phyloP scores from a whole-genome alignment of 2,329 filamentous ascomycete genomes.

The Xenosphaeropsis pyriputrescens region DNA sequence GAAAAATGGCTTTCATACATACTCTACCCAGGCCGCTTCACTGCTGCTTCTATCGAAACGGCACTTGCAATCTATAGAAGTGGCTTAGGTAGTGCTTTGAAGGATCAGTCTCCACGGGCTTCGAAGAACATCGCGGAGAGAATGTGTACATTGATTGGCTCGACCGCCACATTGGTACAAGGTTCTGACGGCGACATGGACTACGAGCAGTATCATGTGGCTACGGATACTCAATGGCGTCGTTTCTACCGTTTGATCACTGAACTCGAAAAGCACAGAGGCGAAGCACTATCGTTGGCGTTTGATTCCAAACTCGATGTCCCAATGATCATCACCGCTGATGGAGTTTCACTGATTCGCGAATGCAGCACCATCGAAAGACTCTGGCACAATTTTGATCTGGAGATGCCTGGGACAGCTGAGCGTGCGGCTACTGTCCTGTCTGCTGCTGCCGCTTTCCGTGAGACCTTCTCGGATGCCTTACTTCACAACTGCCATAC shows the following conservation, averaged over 20 bases:
- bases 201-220: constrained; percentile 58
- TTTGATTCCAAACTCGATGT: constrained; percentile 57
- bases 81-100: constrained; percentile 30
- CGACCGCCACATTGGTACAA: constrained; percentile 51
- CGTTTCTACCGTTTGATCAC: constrained; percentile 75
- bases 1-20: constrained; percentile 82
- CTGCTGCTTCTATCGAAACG: constrained; percentile 65
- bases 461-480: constrained; percentile 53
- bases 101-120: constrained; percentile 24
- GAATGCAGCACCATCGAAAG: constrained; percentile 67
- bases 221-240: constrained; percentile 75
- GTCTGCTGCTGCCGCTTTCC: constrained; percentile 53
- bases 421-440: constrained; percentile 47
- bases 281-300: constrained; percentile 65
- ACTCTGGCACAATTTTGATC: constrained; percentile 50
- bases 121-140: constrained; percentile 55
- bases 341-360: constrained; percentile 65
- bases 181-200: constrained; percentile 51
- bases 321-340: constrained; percentile 74
- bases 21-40: constrained; percentile 72
- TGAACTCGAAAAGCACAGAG: constrained; percentile 74
- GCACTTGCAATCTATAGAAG: constrained; percentile 71
- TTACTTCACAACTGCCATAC: constrained; percentile 53
- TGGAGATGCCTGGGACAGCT: constrained; percentile 33
- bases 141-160: constrained; percentile 57